These are phyloP conservation scores for Poa pratensis DNA, from an alignment of 176 grass and related monocot species.

Conservation along the genomic window DNA sequence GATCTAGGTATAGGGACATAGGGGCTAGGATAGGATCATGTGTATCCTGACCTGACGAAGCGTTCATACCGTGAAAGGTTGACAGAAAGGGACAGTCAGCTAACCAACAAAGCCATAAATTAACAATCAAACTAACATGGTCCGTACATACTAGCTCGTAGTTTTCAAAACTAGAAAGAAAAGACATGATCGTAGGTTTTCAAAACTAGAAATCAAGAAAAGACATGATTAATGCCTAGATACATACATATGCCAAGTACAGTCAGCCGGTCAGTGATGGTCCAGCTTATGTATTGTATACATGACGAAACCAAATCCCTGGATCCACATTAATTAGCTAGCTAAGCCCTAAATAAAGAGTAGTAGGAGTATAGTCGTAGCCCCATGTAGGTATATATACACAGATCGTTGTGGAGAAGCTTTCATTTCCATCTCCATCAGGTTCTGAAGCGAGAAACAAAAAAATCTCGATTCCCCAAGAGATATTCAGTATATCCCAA, in stretches of 20 bases:
- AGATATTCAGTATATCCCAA: too few relatives aligned
- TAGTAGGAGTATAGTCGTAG: not conserved
- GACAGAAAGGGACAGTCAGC: not conserved
- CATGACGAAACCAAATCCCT: not conserved
- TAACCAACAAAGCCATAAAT: not conserved
- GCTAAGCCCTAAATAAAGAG: not conserved
- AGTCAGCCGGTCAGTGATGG: not conserved
- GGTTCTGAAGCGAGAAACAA: not conserved
- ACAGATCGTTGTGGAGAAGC: not conserved
- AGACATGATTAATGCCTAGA: not conserved
- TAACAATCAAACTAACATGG: not conserved
- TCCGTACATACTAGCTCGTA: not conserved
- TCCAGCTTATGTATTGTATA: not conserved
- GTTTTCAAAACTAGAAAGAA: not conserved
- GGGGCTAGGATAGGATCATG: not conserved
- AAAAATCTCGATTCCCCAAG: not conserved
- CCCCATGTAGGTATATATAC: not conserved
- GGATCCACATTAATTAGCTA: not conserved
- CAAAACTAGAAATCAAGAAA: not conserved
- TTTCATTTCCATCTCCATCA: conserved; percentile 10
- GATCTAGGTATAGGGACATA: not conserved
- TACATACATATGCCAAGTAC: not conserved
- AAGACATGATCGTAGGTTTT: not conserved
- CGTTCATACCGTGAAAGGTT: conserved; percentile 19
- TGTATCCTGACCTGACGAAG: not conserved